These are phyloP conservation scores for Xylaria sp. DNA, from an alignment of 2,329 filamentous ascomycete genomes.

Conservation along the genomic window DNA sequence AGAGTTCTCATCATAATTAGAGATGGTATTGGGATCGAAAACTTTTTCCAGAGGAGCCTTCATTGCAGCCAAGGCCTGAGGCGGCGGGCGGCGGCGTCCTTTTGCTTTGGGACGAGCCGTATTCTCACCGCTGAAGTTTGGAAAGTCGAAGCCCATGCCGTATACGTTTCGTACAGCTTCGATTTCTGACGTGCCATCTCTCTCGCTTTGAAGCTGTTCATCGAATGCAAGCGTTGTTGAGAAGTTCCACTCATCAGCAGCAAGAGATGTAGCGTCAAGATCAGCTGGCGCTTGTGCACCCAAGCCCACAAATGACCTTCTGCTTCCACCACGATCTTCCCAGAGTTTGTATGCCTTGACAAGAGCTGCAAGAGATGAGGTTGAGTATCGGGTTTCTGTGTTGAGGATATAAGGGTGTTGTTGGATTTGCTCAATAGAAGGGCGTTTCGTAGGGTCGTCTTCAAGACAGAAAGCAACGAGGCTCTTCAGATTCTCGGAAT, in stretches of 20 bases:
- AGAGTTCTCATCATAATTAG: slow-evolving; percentile 72
- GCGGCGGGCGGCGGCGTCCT: slow-evolving; percentile 64
- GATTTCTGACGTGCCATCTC: slow-evolving; percentile 55
- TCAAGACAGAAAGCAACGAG: slow-evolving; percentile 79
- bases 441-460: slow-evolving; percentile 73
- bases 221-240: slow-evolving; percentile 74
- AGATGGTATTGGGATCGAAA: slow-evolving; percentile 73
- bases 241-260: slow-evolving; percentile 74
- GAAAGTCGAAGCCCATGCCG: slow-evolving; percentile 66
- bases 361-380: slow-evolving; percentile 69
- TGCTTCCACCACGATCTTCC: slow-evolving; percentile 78
- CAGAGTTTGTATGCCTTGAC: slow-evolving; percentile 79
- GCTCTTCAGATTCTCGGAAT: slow-evolving; percentile 74
- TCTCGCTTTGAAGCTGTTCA: slow-evolving; percentile 62
- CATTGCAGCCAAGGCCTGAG: slow-evolving; percentile 66
- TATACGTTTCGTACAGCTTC: slow-evolving; percentile 71
- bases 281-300: slow-evolving; percentile 65
- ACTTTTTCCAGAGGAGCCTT: slow-evolving; percentile 71
- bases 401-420: slow-evolving; percentile 75
- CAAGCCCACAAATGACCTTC: slow-evolving; percentile 70
- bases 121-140: slow-evolving; percentile 58
- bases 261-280: slow-evolving; percentile 57
- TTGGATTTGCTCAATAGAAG: slow-evolving; percentile 75
- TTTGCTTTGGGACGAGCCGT: slow-evolving; percentile 65
- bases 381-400: slow-evolving; percentile 71